Percentiles rank a stretch among this genome's conserved stretches.
phyloP scores from a whole-genome alignment of 805 yeast species.

The Ogataea dorogensis region DNA sequence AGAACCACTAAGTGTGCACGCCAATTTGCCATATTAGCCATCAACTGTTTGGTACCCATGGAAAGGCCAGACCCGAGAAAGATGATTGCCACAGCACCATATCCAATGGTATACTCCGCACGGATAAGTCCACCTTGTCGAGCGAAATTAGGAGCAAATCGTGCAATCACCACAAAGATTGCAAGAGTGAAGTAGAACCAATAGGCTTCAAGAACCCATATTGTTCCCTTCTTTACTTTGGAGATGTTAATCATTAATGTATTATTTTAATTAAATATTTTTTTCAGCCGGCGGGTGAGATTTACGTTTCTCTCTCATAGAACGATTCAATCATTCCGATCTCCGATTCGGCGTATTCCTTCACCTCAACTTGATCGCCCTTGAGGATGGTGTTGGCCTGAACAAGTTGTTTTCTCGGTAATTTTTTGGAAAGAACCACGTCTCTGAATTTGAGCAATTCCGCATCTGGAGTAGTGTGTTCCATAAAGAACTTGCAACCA shows the following conservation, averaged over 20 bases:
- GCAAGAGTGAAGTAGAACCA: slow-evolving; percentile 82
- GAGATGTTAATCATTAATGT: slow-evolving; percentile 4
- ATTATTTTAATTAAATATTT: not conserved
- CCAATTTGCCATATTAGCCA: slow-evolving; percentile 71
- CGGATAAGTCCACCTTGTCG: slow-evolving; percentile 74
- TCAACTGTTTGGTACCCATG: slow-evolving; percentile 62
- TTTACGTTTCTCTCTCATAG: slow-evolving; percentile 49
- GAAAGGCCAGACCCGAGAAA: slow-evolving; percentile 79
- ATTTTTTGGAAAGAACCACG: slow-evolving; percentile 64
- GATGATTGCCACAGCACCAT: slow-evolving; percentile 84
- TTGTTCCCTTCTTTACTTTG: slow-evolving; percentile 5
- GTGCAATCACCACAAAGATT: slow-evolving; percentile 69
- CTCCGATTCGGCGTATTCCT: slow-evolving; percentile 71
- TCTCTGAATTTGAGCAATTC: slow-evolving; percentile 67
- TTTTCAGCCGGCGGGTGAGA: slow-evolving; percentile 2
- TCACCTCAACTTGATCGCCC: slow-evolving; percentile 47
- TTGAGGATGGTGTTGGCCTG: slow-evolving; percentile 70
- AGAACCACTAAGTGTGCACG: slow-evolving; percentile 76
- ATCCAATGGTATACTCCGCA: slow-evolving; percentile 75
- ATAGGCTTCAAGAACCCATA: slow-evolving; percentile 34
- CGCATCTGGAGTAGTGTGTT: slow-evolving; percentile 64
- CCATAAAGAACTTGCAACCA: slow-evolving; percentile 63
- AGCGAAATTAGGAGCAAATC: slow-evolving; percentile 79
- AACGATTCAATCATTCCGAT: slow-evolving; percentile 79
- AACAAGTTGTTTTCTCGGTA: slow-evolving; percentile 80